Evolutionary conservation across 257 asterid genomes (phyloP).

Genomic region (Solanum phureja): DNA sequence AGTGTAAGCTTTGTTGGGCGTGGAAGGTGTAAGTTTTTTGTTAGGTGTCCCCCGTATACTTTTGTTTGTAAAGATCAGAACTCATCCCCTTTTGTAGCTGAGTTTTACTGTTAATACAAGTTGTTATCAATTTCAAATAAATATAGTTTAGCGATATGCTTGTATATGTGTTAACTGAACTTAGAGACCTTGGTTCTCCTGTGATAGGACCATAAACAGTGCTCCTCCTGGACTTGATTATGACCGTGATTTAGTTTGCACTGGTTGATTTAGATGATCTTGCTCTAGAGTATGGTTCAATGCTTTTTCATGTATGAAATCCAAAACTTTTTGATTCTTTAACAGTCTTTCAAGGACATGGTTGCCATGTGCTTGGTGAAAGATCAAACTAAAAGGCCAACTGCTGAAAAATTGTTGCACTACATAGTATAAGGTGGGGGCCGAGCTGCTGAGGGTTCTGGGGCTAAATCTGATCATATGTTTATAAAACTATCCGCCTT

Average conservation of each 20-base stretch:
- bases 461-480: too few species aligned
- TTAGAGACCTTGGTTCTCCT: slow-evolving; percentile 7
- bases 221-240: slow-evolving; percentile 99
- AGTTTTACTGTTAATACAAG: not conserved
- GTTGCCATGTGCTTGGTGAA: slow-evolving; percentile 99
- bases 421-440: slow-evolving; percentile 12
- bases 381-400: slow-evolving; percentile 95
- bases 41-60: not conserved
- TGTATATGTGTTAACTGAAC: not conserved
- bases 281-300: not conserved
- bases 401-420: slow-evolving; percentile 82
- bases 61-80: not conserved
- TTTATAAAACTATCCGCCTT: too few species aligned
- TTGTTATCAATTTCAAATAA: not conserved
- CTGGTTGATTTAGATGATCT: not conserved
- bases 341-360: slow-evolving; percentile 95
- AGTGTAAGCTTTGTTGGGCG: not conserved
- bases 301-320: not conserved
- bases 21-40: not conserved
- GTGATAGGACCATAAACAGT: slow-evolving; percentile 83
- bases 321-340: not conserved
- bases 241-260: slow-evolving; percentile 59
- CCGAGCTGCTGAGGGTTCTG: too few species aligned
- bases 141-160: not conserved
- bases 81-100: not conserved